A percentile compares a stretch with the other conserved stretches of the same genome.
Evolutionary conservation across 1,139 yeast species (phyloP).

Genomic region (Hemisphaericaspora subhashii): DNA sequence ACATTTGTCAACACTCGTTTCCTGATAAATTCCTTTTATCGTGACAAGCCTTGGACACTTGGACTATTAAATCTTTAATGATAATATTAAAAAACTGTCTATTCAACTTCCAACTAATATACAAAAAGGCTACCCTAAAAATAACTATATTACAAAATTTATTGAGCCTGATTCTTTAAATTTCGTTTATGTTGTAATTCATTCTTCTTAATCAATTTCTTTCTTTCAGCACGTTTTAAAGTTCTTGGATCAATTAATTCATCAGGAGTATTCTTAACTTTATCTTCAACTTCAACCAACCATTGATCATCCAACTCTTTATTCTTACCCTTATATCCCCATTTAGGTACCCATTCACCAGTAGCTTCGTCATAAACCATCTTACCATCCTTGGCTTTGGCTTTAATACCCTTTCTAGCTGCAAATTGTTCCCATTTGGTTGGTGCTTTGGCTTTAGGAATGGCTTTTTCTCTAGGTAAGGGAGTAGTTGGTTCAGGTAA

Average conservation of each 20-base stretch:
- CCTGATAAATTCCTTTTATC: too few relatives aligned
- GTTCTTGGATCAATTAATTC: slow-evolving; percentile 87
- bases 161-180: slow-evolving; percentile 37
- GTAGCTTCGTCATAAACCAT: slow-evolving; percentile 85
- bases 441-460: slow-evolving; percentile 88
- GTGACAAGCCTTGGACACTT: too few relatives aligned
- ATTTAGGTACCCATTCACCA: slow-evolving; percentile 96
- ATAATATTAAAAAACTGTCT: neutral
- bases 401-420: slow-evolving; percentile 87
- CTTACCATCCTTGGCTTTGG: slow-evolving; percentile 89
- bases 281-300: slow-evolving; percentile 92
- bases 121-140: slow-evolving; percentile 1
- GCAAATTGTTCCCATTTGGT: slow-evolving; percentile 99
- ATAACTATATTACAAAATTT: neutral
- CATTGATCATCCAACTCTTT: slow-evolving; percentile 87
- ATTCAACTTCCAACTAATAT: slow-evolving; percentile 5
- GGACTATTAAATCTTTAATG: too few relatives aligned
- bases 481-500: slow-evolving; percentile 82
- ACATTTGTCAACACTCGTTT: too few relatives aligned
- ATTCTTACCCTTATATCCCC: slow-evolving; percentile 97
- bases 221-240: slow-evolving; percentile 77
- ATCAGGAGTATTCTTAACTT: slow-evolving; percentile 60
- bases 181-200: slow-evolving; percentile 85
- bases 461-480: slow-evolving; percentile 92
- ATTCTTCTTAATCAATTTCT: slow-evolving; percentile 82